phyloP scores from a whole-genome alignment of 2,329 filamentous ascomycete species.

The Talaromyces funiculosus region DNA sequence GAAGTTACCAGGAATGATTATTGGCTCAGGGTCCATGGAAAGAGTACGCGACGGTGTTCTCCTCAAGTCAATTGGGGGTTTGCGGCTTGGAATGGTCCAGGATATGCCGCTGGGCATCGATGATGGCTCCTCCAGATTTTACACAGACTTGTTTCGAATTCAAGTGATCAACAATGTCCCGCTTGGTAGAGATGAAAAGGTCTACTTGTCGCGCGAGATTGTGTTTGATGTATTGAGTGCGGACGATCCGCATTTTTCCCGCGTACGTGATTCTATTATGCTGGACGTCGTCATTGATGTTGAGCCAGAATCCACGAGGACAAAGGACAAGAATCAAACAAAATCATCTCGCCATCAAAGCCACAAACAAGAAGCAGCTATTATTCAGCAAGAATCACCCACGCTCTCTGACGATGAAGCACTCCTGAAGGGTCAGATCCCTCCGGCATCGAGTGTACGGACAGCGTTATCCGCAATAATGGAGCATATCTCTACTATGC shows the following conservation, averaged over 20 bases:
- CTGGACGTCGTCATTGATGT: slow-evolving; percentile 68
- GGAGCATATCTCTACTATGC: slow-evolving; percentile 47
- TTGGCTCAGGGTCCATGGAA: slow-evolving; percentile 48
- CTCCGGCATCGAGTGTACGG: slow-evolving; percentile 32
- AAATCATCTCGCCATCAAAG: slow-evolving; percentile 29
- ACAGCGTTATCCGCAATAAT: slow-evolving; percentile 44
- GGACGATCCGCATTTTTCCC: slow-evolving; percentile 76
- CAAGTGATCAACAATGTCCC: slow-evolving; percentile 74
- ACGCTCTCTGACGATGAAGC: slow-evolving; percentile 21
- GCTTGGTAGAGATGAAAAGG: slow-evolving; percentile 79
- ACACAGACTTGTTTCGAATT: slow-evolving; percentile 48
- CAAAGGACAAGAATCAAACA: slow-evolving; percentile 20
- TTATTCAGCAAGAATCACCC: slow-evolving; percentile 20
- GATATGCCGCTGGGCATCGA: slow-evolving; percentile 32
- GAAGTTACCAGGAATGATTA: slow-evolving; percentile 45
- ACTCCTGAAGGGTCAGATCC: slow-evolving; percentile 20
- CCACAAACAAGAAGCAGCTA: slow-evolving; percentile 18
- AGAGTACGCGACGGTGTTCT: slow-evolving; percentile 56
- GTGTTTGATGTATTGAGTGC: slow-evolving; percentile 60
- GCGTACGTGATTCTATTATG: slow-evolving; percentile 65
- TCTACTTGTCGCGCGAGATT: slow-evolving; percentile 71
- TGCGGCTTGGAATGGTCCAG: slow-evolving; percentile 49
- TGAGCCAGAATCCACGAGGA: slow-evolving; percentile 25
- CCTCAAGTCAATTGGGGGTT: slow-evolving; percentile 55
- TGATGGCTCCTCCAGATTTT: slow-evolving; percentile 12